A percentile compares a stretch with the other conserved stretches of the same genome.
These are phyloP conservation scores for Allium fistulosum DNA, from an alignment of 106 monocot species.

Conservation along the genomic window DNA sequence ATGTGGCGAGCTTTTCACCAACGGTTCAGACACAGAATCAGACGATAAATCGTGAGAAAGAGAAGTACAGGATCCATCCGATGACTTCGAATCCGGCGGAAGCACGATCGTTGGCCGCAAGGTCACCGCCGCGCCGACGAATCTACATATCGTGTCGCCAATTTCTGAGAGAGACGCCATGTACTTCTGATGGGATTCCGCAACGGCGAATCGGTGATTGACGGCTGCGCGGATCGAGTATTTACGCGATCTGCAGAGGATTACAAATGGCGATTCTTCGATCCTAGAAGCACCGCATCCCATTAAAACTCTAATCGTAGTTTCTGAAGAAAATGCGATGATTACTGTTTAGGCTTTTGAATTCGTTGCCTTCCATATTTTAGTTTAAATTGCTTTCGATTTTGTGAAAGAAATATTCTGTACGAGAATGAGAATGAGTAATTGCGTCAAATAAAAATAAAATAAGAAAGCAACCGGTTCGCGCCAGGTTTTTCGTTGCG, in stretches of 20 bases:
- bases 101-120: slow-evolving; percentile 44
- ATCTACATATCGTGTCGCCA: slow-evolving; percentile 57
- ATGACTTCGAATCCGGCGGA: slow-evolving; percentile 17
- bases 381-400: no score
- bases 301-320: slow-evolving; percentile 21
- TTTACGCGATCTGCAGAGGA: slow-evolving; percentile 48
- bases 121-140: slow-evolving; percentile 30
- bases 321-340: no score
- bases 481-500: no score
- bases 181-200: slow-evolving; percentile 57
- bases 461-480: no score
- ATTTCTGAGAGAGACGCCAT: slow-evolving; percentile 36
- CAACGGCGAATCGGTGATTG: slow-evolving; percentile 50
- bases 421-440: no score
- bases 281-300: slow-evolving; percentile 56
- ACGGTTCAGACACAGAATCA: slow-evolving; percentile 17
- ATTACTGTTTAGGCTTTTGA: background rate
- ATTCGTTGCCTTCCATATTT: slow-evolving; percentile 7
- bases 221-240: slow-evolving; percentile 43
- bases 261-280: slow-evolving; percentile 30
- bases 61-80: slow-evolving; percentile 11
- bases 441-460: no score
- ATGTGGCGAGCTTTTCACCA: slow-evolving; percentile 7
- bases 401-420: no score
- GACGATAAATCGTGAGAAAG: slow-evolving; percentile 34